phyloP scores from a whole-genome alignment of 2,329 filamentous ascomycete genomes.

The Neonectria ditissima region DNA sequence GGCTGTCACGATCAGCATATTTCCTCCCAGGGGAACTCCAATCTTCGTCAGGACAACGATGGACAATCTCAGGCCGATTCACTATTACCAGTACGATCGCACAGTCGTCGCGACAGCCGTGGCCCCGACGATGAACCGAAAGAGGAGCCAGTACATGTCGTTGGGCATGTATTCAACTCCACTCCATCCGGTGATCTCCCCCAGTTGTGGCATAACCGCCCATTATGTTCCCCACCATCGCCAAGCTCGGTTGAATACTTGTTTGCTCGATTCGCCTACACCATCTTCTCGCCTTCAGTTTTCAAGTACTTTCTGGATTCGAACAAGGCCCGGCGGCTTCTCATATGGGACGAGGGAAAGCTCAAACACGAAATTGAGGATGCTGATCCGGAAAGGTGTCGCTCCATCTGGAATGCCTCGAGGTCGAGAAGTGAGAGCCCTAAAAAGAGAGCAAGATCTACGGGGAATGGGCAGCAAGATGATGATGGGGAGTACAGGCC shows the following conservation, averaged over 20 bases:
- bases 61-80: background rate
- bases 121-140: background rate
- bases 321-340: constrained; percentile 1
- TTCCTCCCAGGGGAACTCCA: background rate
- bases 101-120: background rate
- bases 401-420: background rate
- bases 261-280: constrained; percentile 21
- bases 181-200: background rate
- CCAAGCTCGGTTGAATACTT: constrained; percentile 7
- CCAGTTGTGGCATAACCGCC: background rate
- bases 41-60: background rate
- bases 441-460: constrained; percentile 1
- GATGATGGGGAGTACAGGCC: background rate
- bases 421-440: constrained; percentile 17
- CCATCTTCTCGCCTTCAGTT: constrained; percentile 14
- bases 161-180: constrained; percentile 10
- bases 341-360: constrained; percentile 6
- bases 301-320: constrained; percentile 20
- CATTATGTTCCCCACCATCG: background rate
- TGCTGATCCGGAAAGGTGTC: constrained; percentile 1
- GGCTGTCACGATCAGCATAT: background rate
- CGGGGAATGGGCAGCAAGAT: background rate
- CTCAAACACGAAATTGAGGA: constrained; percentile 2
- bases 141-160: background rate
- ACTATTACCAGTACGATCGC: background rate